Evolutionary conservation across 129 eudicot genomes (phyloP).

Genomic region (Flaveria brownii): DNA sequence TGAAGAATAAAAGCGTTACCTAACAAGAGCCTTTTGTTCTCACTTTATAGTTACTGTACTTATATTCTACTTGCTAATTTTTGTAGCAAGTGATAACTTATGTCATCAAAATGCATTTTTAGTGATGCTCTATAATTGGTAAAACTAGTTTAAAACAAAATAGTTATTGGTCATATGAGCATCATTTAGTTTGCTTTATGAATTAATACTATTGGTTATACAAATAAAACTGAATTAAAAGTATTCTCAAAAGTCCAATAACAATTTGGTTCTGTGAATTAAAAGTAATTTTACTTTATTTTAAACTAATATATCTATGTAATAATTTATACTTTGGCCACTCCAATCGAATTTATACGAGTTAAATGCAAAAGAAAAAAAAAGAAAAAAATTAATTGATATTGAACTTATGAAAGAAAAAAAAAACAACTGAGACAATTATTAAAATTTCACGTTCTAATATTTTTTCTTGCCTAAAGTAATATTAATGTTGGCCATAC

Average conservation of each 20-base stretch:
- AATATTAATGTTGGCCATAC: no score
- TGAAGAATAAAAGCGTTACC: no score
- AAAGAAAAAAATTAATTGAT: background rate
- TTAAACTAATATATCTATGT: background rate
- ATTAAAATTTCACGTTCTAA: background rate
- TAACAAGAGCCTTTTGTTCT: background rate
- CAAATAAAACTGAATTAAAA: slow-evolving; percentile 8
- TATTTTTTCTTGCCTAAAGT: background rate
- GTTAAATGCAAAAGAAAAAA: background rate
- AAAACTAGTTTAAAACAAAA: slow-evolving; percentile 23
- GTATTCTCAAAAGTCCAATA: slow-evolving; percentile 31
- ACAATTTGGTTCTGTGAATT: slow-evolving; percentile 26
- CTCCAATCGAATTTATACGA: background rate
- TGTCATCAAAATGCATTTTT: slow-evolving; percentile 36
- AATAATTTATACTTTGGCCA: slow-evolving; percentile 18
- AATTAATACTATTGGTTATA: slow-evolving; percentile 12
- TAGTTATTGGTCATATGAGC: slow-evolving; percentile 29
- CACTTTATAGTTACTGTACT: background rate
- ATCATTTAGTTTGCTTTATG: slow-evolving; percentile 30
- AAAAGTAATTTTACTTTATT: slow-evolving; percentile 23
- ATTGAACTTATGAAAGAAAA: background rate
- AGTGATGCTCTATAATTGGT: slow-evolving; percentile 27
- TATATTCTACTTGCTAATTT: background rate
- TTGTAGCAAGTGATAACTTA: slow-evolving; percentile 18
- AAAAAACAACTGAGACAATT: background rate